Conservation (phyloP, 305 asterid genomes). For the Euphrasia arctica region DNA sequence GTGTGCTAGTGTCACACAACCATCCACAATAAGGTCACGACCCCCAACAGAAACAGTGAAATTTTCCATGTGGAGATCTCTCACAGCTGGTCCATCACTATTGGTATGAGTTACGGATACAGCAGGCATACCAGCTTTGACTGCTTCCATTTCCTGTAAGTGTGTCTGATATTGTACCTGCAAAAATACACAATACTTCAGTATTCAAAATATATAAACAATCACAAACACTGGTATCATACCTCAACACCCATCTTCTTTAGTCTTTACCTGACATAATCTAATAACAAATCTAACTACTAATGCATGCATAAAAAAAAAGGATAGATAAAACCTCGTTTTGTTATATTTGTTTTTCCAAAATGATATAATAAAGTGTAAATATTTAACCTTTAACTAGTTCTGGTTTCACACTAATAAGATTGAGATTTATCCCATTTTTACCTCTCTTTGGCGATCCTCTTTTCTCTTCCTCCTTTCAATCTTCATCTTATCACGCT, state of each 20-base stretch:
- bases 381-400: slow-evolving; percentile 3
- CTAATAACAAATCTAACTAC: background rate
- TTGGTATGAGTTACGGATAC: slow-evolving; percentile 73
- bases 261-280: slow-evolving; percentile 1
- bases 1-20: slow-evolving; percentile 73
- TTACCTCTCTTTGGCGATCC: slow-evolving; percentile 96
- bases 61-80: slow-evolving; percentile 94
- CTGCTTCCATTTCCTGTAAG: slow-evolving; percentile 93
- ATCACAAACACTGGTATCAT: slow-evolving; percentile 5
- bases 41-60: slow-evolving; percentile 96
- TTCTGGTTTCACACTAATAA: slow-evolving; percentile 8
- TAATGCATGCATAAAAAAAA: background rate
- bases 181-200: slow-evolving; percentile 13
- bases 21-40: slow-evolving; percentile 92
- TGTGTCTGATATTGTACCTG: slow-evolving; percentile 88
- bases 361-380: slow-evolving; percentile 2
- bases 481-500: slow-evolving; percentile 89
- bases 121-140: slow-evolving; percentile 94
- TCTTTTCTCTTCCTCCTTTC: slow-evolving; percentile 98
- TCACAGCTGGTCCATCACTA: slow-evolving; percentile 62
- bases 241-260: slow-evolving; percentile 1
- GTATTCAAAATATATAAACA: slow-evolving; percentile 25
- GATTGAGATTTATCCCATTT: background rate
- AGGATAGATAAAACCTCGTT: slow-evolving; percentile 8
- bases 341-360: slow-evolving; percentile 9